These are phyloP conservation scores for Leucocoprinus leucothites DNA, from an alignment of 768 basidiomycete genomes.

Conservation along the genomic window DNA sequence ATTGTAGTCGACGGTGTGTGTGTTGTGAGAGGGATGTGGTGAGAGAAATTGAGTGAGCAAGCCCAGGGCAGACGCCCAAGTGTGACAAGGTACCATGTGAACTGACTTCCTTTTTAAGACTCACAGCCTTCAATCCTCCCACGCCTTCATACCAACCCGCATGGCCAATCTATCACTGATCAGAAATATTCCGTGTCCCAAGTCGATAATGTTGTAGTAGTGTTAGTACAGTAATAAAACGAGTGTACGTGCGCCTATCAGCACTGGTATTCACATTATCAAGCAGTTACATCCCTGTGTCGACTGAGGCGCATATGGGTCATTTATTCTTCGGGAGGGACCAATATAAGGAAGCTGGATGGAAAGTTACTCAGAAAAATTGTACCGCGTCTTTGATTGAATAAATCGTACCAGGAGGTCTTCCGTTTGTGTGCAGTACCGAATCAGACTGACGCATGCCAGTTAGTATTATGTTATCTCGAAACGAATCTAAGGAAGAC, in stretches of 20 bases:
- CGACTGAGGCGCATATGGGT: conserved; percentile 90
- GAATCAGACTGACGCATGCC: conserved; percentile 64
- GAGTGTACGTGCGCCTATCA: neutral
- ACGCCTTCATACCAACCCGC: conserved; percentile 1
- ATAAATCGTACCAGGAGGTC: conserved; percentile 74
- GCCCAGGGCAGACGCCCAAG: neutral
- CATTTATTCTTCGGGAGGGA: conserved; percentile 86
- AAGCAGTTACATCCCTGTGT: conserved; percentile 68
- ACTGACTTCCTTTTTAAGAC: conserved; percentile 9
- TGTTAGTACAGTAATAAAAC: neutral
- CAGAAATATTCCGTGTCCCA: neutral
- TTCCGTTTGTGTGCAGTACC: conserved; percentile 91
- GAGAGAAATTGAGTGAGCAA: neutral
- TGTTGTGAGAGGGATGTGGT: conserved; percentile 11
- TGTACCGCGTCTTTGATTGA: neutral
- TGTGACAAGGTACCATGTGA: conserved; percentile 7
- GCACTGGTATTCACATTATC: conserved; percentile 51
- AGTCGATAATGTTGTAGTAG: too few relatives aligned
- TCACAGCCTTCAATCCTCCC: conserved; percentile 2
- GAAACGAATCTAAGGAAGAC: conserved; percentile 20
- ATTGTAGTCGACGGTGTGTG: conserved; percentile 31
- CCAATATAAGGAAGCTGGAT: conserved; percentile 91
- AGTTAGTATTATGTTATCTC: neutral
- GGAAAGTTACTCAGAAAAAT: neutral
- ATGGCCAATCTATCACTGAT: neutral